Evolutionary conservation across 2,329 filamentous ascomycete species (phyloP).

Genomic region (Penicillium hesseltinei): DNA sequence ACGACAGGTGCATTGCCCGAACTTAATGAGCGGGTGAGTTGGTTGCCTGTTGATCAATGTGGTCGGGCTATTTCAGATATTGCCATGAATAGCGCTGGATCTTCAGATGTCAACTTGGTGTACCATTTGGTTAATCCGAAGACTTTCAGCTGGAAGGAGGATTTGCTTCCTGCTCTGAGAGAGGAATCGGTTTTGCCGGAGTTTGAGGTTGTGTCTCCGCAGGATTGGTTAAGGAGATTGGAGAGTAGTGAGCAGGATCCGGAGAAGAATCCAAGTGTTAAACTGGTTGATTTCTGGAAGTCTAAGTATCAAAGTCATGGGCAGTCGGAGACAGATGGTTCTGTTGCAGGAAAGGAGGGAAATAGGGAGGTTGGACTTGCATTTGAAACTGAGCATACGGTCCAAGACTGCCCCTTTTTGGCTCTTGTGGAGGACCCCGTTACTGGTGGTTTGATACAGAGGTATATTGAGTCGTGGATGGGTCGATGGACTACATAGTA

Average conservation of each 20-base stretch:
- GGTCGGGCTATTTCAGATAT: slow-evolving; percentile 36
- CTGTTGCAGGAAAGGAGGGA: neutral
- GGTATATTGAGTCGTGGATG: slow-evolving; percentile 23
- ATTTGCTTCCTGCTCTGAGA: slow-evolving; percentile 35
- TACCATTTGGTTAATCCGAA: slow-evolving; percentile 56
- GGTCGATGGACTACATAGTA: slow-evolving; percentile 13
- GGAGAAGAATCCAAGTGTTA: slow-evolving; percentile 51
- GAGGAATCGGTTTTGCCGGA: slow-evolving; percentile 25
- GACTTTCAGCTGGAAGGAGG: slow-evolving; percentile 36
- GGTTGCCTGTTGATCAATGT: slow-evolving; percentile 47
- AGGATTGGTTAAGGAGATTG: slow-evolving; percentile 36
- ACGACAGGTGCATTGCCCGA: slow-evolving; percentile 48
- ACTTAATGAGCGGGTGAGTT: slow-evolving; percentile 45
- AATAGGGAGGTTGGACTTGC: slow-evolving; percentile 1
- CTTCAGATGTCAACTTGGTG: slow-evolving; percentile 31
- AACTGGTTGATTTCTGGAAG: slow-evolving; percentile 54
- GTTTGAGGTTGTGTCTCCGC: slow-evolving; percentile 33
- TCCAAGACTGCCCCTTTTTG: slow-evolving; percentile 17
- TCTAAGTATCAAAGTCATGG: slow-evolving; percentile 45
- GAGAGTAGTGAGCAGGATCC: slow-evolving; percentile 50
- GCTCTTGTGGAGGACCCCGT: slow-evolving; percentile 18
- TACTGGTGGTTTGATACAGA: slow-evolving; percentile 13
- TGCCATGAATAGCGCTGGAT: slow-evolving; percentile 28
- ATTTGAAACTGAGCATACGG: slow-evolving; percentile 17
- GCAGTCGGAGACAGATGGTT: neutral